phyloP scores from a whole-genome alignment of 176 grass and related monocot species.

The Chloris gayana region DNA sequence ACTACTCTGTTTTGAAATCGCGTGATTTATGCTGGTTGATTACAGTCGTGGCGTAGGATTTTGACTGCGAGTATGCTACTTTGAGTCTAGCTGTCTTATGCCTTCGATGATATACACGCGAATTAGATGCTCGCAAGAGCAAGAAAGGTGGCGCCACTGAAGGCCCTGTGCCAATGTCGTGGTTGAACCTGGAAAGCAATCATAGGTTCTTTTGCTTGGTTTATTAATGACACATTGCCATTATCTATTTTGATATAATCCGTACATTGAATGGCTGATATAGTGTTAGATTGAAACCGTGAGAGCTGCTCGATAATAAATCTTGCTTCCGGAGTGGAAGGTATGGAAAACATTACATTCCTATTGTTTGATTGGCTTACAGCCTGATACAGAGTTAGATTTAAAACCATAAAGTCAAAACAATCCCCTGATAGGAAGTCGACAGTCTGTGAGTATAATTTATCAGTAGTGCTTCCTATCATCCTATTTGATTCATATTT shows the following conservation, averaged over 20 bases:
- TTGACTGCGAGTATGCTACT: not conserved
- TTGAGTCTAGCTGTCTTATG: not conserved
- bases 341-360: not conserved
- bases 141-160: slow-evolving; percentile 1
- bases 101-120: not conserved
- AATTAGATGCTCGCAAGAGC: not conserved
- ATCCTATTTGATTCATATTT: not conserved
- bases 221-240: not conserved
- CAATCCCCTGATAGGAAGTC: not conserved
- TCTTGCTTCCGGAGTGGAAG: not conserved
- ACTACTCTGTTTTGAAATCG: not conserved
- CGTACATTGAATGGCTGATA: not conserved
- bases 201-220: not conserved
- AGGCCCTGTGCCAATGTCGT: not conserved
- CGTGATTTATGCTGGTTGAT: not conserved
- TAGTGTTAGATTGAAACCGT: not conserved
- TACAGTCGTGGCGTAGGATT: not conserved
- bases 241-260: not conserved
- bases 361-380: not conserved
- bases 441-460: not conserved
- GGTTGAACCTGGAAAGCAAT: not conserved
- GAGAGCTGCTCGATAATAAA: not conserved
- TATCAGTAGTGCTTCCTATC: not conserved
- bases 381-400: no score
- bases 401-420: not conserved